Base-by-base conservation (phyloP, 768 basidiomycete genomes). In the Pleurotus ostreatus region DNA sequence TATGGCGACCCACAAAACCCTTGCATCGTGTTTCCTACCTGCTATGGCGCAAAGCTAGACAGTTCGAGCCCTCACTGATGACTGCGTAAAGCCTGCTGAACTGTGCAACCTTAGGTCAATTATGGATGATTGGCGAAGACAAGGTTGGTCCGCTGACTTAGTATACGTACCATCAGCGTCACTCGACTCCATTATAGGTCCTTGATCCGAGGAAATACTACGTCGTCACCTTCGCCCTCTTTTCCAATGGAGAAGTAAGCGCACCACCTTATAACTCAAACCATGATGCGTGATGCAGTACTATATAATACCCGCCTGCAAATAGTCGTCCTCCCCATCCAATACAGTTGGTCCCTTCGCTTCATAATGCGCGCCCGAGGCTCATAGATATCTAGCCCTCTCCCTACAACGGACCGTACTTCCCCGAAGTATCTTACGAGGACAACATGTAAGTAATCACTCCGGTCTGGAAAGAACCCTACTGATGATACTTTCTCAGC, bases 321-420 rank as follows among this genome's bases (percentile, higher is more conserved):
- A 22, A 8, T 37, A 84, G 81, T 84, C 82, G 0, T 84, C 82
- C 16, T 83, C 83, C 37, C 82, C 83, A 26, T 84, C 82, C 0
- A 84, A 83, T 63, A 83, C 83, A 57, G 81, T 82, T 57, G 65
- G 60, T 34, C 2, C 30, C 30, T 34, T 26, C 4, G 25, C 20
- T 25, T 52, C 20, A 20, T 43, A 37, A 20, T 43, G 3, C 23
- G 4, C 4, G 44, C 45, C 37, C 34, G 12, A 46, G 22, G 40
- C 47, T 45, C 23, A 45, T 8, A 46, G 22, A 34, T n/a, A 16
- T 46, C 12, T 22, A 84, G 82, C 78, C 82, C 8, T 62, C 66
- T 4, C 82, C 82, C 0, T 79, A 80, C 63, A 80, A 81, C 57
- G 82, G 82, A 0, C 80, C 82, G 5, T 83, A 82, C 61, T 84